A percentile compares a stretch with the other conserved stretches of the same genome.
These are phyloP conservation scores for Calonectria leucothoes DNA, from an alignment of 2,329 filamentous ascomycete genomes.

Conservation along the genomic window DNA sequence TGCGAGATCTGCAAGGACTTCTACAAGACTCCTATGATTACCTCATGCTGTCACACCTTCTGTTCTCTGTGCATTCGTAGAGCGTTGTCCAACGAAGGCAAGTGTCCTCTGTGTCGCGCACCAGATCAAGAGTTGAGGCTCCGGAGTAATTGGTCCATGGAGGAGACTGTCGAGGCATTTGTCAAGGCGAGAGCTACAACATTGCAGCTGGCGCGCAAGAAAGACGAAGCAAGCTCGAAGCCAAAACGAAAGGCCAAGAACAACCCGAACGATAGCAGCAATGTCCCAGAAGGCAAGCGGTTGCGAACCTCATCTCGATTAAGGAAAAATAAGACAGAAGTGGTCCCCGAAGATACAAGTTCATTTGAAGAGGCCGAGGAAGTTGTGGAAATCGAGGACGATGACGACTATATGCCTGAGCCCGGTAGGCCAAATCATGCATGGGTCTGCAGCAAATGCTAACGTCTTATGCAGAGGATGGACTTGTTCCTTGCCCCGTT, in stretches of 20 bases:
- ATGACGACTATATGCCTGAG: slow-evolving; percentile 47
- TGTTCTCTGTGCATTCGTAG: slow-evolving; percentile 95
- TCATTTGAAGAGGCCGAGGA: slow-evolving; percentile 32
- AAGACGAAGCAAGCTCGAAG: slow-evolving; percentile 7
- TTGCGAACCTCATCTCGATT: slow-evolving; percentile 64
- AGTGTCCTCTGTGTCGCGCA: slow-evolving; percentile 86
- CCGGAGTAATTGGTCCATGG: slow-evolving; percentile 84
- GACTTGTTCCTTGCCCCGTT: slow-evolving; percentile 85
- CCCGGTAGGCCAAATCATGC: slow-evolving; percentile 30
- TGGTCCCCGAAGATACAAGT: slow-evolving; percentile 36
- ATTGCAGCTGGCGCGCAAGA: slow-evolving; percentile 70
- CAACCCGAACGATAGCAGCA: slow-evolving; percentile 42
- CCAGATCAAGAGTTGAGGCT: slow-evolving; percentile 86
- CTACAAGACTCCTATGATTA: slow-evolving; percentile 93
- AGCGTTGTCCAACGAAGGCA: slow-evolving; percentile 83
- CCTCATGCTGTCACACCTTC: slow-evolving; percentile 94
- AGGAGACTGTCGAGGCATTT: slow-evolving; percentile 88
- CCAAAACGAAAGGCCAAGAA: slow-evolving; percentile 66
- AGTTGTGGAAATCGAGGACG: slow-evolving; percentile 39
- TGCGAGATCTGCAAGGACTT: slow-evolving; percentile 99
- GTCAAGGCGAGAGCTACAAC: slow-evolving; percentile 70
- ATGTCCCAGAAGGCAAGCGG: slow-evolving; percentile 56
- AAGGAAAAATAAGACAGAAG: slow-evolving; percentile 55
- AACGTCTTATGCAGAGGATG: slow-evolving; percentile 66
- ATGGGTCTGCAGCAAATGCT: slow-evolving; percentile 9